Evolutionary conservation across 352 stramenopile genomes (phyloP).

Genomic region (Pythium plurisporium): DNA sequence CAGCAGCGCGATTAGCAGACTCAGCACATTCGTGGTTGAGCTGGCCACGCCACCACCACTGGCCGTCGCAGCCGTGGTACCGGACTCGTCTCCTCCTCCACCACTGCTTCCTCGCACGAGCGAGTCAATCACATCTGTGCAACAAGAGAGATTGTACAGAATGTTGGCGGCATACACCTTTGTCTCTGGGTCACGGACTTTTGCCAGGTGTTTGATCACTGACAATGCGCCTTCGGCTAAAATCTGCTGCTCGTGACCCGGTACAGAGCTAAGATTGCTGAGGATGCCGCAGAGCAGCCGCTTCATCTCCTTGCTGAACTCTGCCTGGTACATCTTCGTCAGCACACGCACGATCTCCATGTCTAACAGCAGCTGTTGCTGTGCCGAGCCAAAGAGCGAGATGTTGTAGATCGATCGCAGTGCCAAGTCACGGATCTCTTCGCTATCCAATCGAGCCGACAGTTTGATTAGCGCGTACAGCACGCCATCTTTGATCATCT

Average conservation of each 20-base stretch:
- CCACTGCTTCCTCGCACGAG: slow-evolving; percentile 43
- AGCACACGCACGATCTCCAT: slow-evolving; percentile 79
- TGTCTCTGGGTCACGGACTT: slow-evolving; percentile 73
- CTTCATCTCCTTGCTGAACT: slow-evolving; percentile 77
- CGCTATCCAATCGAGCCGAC: slow-evolving; percentile 59
- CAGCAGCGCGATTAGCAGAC: slow-evolving; percentile 57
- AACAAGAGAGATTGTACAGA: slow-evolving; percentile 78
- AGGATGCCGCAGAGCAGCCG: slow-evolving; percentile 70
- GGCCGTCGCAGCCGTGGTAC: slow-evolving; percentile 2
- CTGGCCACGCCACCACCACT: slow-evolving; percentile 2
- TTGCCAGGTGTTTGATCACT: slow-evolving; percentile 67
- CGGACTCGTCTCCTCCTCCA: slow-evolving; percentile 3
- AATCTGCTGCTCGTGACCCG: slow-evolving; percentile 23
- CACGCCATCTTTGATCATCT: slow-evolving; percentile 70
- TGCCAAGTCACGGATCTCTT: slow-evolving; percentile 67
- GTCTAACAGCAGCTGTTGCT: slow-evolving; percentile 54
- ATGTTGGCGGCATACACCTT: slow-evolving; percentile 82
- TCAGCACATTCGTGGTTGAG: slow-evolving; percentile 40
- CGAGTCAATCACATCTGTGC: slow-evolving; percentile 32
- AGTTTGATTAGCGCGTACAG: slow-evolving; percentile 86
- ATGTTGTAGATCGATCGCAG: slow-evolving; percentile 79
- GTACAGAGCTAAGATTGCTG: slow-evolving; percentile 48
- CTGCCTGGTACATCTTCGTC: slow-evolving; percentile 70
- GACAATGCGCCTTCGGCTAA: slow-evolving; percentile 44
- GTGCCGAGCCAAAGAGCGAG: slow-evolving; percentile 40